A percentile compares a stretch with the other conserved stretches of the same genome.
Evolutionary conservation across 2,329 filamentous ascomycete genomes (phyloP).

Genomic region (Phaeophleospora eucalypticola): DNA sequence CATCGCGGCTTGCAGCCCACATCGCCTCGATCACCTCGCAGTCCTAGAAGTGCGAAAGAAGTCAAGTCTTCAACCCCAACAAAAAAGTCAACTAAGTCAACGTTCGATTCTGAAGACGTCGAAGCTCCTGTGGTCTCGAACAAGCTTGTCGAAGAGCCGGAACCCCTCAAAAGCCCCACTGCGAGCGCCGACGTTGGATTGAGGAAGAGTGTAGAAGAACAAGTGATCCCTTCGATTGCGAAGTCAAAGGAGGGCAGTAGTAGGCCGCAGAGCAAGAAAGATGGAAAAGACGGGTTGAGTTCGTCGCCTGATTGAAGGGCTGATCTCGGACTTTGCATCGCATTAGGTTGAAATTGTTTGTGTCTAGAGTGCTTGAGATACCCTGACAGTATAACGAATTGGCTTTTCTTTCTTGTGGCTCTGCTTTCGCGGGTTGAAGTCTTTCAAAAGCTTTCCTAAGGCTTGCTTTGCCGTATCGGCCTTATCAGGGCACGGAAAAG

Average conservation of each 20-base stretch:
- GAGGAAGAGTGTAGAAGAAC: slow-evolving; percentile 33
- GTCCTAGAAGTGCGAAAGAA: slow-evolving; percentile 10
- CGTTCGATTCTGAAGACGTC: slow-evolving; percentile 15
- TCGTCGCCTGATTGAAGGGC: slow-evolving; percentile 2
- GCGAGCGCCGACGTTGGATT: slow-evolving; percentile 26
- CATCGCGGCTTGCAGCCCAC: slow-evolving; percentile 38
- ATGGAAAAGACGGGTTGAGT: background rate
- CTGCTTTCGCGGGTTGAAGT: too few species aligned
- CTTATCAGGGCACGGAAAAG: too few species aligned
- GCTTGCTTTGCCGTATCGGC: too few species aligned
- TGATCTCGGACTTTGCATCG: background rate
- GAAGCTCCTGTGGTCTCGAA: slow-evolving; percentile 19
- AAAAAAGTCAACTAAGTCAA: slow-evolving; percentile 13
- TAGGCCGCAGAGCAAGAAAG: background rate
- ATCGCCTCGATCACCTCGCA: slow-evolving; percentile 15
- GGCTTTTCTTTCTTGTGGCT: too few species aligned
- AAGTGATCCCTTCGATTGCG: slow-evolving; percentile 1
- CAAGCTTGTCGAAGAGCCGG: slow-evolving; percentile 26
- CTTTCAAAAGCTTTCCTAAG: too few species aligned
- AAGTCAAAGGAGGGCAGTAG: background rate
- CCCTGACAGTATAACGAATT: too few species aligned
- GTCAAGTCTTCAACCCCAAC: slow-evolving; percentile 9
- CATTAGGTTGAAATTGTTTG: too few species aligned
- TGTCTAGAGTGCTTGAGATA: background rate
- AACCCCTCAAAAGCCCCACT: slow-evolving; percentile 12